These are phyloP conservation scores for Fusarium coffeatum DNA, from an alignment of 2,329 filamentous ascomycete species.

Conservation along the genomic window DNA sequence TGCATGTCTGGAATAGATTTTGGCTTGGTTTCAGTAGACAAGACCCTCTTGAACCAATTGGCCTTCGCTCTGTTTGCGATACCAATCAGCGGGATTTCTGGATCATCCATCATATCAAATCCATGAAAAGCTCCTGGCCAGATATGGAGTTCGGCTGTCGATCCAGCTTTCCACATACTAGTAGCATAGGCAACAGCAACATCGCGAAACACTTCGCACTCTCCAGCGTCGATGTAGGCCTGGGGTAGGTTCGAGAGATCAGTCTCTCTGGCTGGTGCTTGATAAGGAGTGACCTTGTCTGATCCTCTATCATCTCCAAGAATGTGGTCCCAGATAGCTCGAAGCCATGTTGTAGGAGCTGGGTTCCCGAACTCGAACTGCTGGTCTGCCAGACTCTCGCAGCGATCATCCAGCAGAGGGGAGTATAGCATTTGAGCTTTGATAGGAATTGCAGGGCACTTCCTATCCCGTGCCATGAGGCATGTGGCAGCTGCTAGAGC, in stretches of 20 bases:
- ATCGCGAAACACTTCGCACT: constrained; percentile 11
- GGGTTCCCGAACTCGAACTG: constrained; percentile 16
- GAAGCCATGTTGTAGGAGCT: constrained; percentile 2
- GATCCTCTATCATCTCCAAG: neutral
- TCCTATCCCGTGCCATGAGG: constrained; percentile 11
- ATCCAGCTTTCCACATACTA: constrained; percentile 2
- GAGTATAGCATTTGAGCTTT: constrained; percentile 20
- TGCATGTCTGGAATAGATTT: neutral
- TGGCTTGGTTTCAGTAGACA: neutral
- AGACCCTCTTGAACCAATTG: constrained; percentile 2
- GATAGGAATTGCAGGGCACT: neutral
- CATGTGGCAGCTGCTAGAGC: constrained; percentile 10
- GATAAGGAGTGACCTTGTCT: neutral
- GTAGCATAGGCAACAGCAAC: constrained; percentile 6
- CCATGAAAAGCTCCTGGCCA: constrained; percentile 15
- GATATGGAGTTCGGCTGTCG: constrained; percentile 9
- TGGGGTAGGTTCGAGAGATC: neutral
- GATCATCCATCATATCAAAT: constrained; percentile 15
- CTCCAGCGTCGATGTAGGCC: constrained; percentile 6
- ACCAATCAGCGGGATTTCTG: neutral
- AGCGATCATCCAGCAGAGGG: constrained; percentile 6
- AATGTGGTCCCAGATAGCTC: constrained; percentile 13
- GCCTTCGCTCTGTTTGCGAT: constrained; percentile 1
- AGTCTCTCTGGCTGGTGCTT: neutral
- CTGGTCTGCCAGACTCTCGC: constrained; percentile 5